Evolutionary conservation across 208 protist species (phyloP), one percentile per base, ranked within the genome.

Genomic region (Angomonas desouzai): DNA sequence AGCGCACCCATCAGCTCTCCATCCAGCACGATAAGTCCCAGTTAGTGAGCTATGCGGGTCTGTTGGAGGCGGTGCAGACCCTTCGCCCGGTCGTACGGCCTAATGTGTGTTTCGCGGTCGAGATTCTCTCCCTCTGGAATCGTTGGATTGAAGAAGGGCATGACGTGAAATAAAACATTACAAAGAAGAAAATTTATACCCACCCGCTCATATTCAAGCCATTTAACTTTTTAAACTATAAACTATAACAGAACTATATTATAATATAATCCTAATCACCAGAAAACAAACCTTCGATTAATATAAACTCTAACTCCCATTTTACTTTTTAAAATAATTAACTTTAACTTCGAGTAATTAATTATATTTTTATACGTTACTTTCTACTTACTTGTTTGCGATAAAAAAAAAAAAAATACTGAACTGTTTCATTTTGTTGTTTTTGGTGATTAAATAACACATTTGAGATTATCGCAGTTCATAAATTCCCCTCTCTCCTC

Each of bases 51-150:
- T 60, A 47, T 30, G 55, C 55, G 6, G 55, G 32, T 27, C 48
- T 90, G 0, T 29, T 90, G 36, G 45, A 58, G 9, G 75, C 76
- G 56, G 33, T 94, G 28, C 70, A 70, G 47, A 36, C 62, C 13
- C 84, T 62, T 16, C 79, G 88, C 13, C 75, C 70, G 16, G 68
- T 43, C 16, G 79, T 91, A 18, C 64, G 73, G 55, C 85, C 85
- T 1, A 87, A 94, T 59, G 29, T 90, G 1, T 87, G 74, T 62
- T 94, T 94, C 62, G 55, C 77, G 30, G 74, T 60, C 16, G 85
- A 94, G 64, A 58, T 91, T 25, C 48, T 73, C 9, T 66, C 76
- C 2, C 64, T 84, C n/a, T 94, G 85, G 83, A 47, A 62, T 1
- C 33, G 55, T 23, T 23, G 3, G 3, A 56, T 73, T 18, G 30